Evolutionary conservation across 164 flowering plant species (phyloP), one percentile per base, ranked within the genome.

Genomic region (Umbellularia californica): DNA sequence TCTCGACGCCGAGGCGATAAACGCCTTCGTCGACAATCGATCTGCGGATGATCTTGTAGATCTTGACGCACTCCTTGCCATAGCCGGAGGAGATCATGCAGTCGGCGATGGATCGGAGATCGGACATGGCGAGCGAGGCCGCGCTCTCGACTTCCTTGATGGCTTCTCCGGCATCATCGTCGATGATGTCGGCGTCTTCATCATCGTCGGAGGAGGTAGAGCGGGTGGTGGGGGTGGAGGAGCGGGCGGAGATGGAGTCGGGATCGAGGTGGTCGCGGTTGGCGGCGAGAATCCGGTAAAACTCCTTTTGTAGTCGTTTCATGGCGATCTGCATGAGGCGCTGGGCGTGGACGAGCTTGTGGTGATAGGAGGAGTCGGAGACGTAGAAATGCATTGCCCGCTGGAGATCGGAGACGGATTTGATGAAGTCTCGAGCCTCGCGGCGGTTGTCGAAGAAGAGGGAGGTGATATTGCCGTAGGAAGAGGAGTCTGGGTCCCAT

Each of bases 11-110:
- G 3, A 91, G 84, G 0, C 77, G 77, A 60, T 87, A 91, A 1
- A 91, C 62, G 2, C 87, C 87, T 83, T 91, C 92, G 65, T 90
- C 93, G 7, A 91, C 71, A 55, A 90, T 90, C 2, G 96, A 90
- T 67, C 83, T 88, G 4, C 96, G 72, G 19, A 90, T 83, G 25
- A 77, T 47, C 7, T 76, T 87, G 78, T 88, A 91, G 2, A 91
- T 81, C 19, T 58, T 74, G 2, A 88, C 74, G 70, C 92, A 88
- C 71, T 91, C 96, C 69, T 84, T 87, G 4, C 87, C 88, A 50
- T 90, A 91, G 2, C 96, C 93, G 0, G 89, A 66, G 12, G 85
- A 65, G 60, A 87, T 85, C 96, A 91, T 91, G 75, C 90, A 87
- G n/a, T 90, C 90, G 5, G 96, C 91, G 4, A 90, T 90, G 27